phyloP scores from a whole-genome alignment of 2,329 filamentous ascomycete genomes.

The Beauveria sp. region DNA sequence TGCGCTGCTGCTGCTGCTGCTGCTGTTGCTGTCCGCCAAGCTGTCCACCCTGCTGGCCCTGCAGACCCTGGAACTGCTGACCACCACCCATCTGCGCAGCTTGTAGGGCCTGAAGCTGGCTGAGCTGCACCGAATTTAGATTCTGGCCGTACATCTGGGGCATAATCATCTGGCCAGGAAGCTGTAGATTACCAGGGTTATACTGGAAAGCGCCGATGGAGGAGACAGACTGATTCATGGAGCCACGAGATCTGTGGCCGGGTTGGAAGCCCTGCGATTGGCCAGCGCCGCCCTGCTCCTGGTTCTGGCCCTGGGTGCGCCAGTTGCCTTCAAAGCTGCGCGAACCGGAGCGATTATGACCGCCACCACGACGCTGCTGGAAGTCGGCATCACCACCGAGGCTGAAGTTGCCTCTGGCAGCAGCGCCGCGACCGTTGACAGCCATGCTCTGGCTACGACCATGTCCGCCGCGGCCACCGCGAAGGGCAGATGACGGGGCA shows the following conservation, averaged over 20 bases:
- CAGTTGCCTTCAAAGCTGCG: constrained; percentile 98
- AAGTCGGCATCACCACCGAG: constrained; percentile 52
- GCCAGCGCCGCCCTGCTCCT: constrained; percentile 44
- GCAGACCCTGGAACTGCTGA: constrained; percentile 62
- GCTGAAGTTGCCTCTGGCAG: constrained; percentile 47
- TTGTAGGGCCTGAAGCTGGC: constrained; percentile 87
- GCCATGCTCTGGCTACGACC: constrained; percentile 90
- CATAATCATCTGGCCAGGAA: constrained; percentile 80
- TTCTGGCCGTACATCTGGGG: constrained; percentile 84
- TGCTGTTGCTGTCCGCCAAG: constrained; percentile 53
- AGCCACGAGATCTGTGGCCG: constrained; percentile 78
- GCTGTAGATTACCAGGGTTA: constrained; percentile 68
- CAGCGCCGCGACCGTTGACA: constrained; percentile 59
- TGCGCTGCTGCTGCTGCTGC: constrained; percentile 86
- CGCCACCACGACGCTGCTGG: constrained; percentile 68
- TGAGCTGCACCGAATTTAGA: constrained; percentile 79
- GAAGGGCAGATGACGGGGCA: constrained; percentile 33
- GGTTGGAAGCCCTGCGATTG: constrained; percentile 77
- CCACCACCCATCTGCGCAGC: constrained; percentile 75
- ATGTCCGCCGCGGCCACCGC: constrained; percentile 53
- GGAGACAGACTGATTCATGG: constrained; percentile 79
- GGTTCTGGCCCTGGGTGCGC: constrained; percentile 68
- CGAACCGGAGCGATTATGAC: constrained; percentile 75
- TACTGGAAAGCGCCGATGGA: constrained; percentile 85
- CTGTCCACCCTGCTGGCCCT: constrained; percentile 63